Percentiles rank a stretch among this genome's conserved stretches.
phyloP scores from a whole-genome alignment of 768 basidiomycete species.

The Pisolithus orientalis region DNA sequence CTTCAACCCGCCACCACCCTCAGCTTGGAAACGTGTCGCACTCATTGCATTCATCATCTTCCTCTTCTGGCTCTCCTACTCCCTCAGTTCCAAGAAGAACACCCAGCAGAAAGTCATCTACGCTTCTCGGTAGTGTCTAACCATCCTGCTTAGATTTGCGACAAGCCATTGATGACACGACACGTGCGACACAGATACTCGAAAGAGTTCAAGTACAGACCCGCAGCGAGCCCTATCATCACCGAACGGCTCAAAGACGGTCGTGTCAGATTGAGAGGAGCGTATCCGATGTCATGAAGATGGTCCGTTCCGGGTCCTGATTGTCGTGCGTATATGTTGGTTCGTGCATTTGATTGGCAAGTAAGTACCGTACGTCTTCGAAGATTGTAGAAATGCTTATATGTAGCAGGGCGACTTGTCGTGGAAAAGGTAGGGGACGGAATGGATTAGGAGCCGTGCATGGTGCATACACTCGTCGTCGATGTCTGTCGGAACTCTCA shows the following conservation, averaged over 20 bases:
- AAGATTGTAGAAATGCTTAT: no score
- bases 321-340: neutral
- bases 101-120: constrained; percentile 46
- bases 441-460: no score
- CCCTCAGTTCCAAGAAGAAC: constrained; percentile 20
- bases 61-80: constrained; percentile 40
- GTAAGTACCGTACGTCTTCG: neutral
- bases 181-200: constrained; percentile 53
- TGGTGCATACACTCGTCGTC: no score
- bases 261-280: constrained; percentile 62
- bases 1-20: constrained; percentile 35
- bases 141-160: neutral
- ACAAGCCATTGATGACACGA: no score
- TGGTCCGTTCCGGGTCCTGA: neutral
- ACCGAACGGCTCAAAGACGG: constrained; percentile 75
- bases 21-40: constrained; percentile 40
- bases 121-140: constrained; percentile 50
- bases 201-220: constrained; percentile 73
- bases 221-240: constrained; percentile 79
- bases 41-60: constrained; percentile 36
- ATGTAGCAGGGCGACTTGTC: no score
- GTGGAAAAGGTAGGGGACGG: no score
- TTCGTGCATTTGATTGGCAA: neutral
- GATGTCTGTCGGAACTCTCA: no score
- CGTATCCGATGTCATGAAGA: constrained; percentile 30